Percentiles rank a stretch among this genome's conserved stretches.
Evolutionary conservation across 2,329 filamentous ascomycete genomes (phyloP).

Genomic region (Fusarium sp.): DNA sequence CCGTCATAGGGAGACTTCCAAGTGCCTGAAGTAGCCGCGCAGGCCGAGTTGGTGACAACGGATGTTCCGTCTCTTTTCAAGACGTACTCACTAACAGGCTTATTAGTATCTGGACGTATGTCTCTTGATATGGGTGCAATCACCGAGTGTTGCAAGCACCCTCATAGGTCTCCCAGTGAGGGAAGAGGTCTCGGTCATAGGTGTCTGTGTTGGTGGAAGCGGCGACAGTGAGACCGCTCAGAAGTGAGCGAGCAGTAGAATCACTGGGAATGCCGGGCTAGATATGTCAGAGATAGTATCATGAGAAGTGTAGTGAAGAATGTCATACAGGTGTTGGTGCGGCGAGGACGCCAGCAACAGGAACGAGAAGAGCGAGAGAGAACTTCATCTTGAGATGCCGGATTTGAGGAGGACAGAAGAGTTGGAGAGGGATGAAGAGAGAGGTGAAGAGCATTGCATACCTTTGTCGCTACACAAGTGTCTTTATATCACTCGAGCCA

Average conservation of each 20-base stretch:
- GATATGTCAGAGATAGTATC: not conserved
- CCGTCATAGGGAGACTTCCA: conserved; percentile 82
- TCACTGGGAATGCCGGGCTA: conserved; percentile 70
- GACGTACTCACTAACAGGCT: conserved; percentile 3
- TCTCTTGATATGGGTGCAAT: not conserved
- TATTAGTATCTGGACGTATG: conserved; percentile 6
- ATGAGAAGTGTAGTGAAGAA: not conserved
- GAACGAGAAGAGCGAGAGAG: conserved; percentile 40
- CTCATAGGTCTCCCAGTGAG: conserved; percentile 73
- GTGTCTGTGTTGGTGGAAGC: conserved; percentile 61
- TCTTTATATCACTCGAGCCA: conserved; percentile 21
- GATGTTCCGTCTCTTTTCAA: conserved; percentile 70
- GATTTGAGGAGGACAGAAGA: not conserved
- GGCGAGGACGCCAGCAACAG: conserved; percentile 42
- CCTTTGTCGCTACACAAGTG: not conserved
- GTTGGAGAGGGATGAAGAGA: not conserved
- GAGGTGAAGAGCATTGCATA: not conserved
- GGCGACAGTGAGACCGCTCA: conserved; percentile 67
- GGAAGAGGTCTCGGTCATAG: conserved; percentile 75
- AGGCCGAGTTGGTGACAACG: conserved; percentile 68
- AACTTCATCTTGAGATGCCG: conserved; percentile 45
- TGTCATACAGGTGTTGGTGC: conserved; percentile 44
- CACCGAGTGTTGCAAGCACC: conserved; percentile 75
- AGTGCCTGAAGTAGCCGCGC: conserved; percentile 69
- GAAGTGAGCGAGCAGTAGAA: conserved; percentile 64